A percentile compares a stretch with the other conserved stretches of the same genome.
Evolutionary conservation across 371 early-diverging fungal genomes (phyloP).

Genomic region (Syncephalastrum sp.): DNA sequence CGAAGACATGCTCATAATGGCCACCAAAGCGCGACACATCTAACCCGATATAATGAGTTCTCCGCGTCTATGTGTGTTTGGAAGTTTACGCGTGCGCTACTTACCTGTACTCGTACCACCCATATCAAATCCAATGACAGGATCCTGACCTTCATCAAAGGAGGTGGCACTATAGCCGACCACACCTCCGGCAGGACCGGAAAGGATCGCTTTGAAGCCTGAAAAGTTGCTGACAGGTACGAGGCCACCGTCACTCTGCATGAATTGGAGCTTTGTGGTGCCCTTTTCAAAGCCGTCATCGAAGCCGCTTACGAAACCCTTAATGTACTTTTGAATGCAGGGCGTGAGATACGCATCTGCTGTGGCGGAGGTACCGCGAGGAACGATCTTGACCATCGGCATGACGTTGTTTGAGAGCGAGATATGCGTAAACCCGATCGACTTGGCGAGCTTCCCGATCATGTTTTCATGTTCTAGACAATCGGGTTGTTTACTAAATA

Average conservation of each 20-base stretch:
- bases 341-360: slow-evolving; percentile 96
- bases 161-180: slow-evolving; percentile 91
- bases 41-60: background rate
- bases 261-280: slow-evolving; percentile 83
- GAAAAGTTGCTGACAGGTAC: slow-evolving; percentile 81
- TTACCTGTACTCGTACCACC: slow-evolving; percentile 88
- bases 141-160: slow-evolving; percentile 53
- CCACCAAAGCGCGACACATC: slow-evolving; percentile 95
- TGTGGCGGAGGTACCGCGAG: slow-evolving; percentile 87
- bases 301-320: slow-evolving; percentile 85
- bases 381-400: slow-evolving; percentile 94
- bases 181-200: slow-evolving; percentile 96
- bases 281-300: slow-evolving; percentile 62
- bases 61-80: no score
- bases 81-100: no score
- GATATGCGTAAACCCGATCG: slow-evolving; percentile 82
- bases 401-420: slow-evolving; percentile 82
- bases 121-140: slow-evolving; percentile 97
- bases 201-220: slow-evolving; percentile 89
- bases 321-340: slow-evolving; percentile 80
- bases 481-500: background rate
- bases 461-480: slow-evolving; percentile 72
- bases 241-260: slow-evolving; percentile 96
- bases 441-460: slow-evolving; percentile 68
- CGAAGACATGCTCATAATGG: slow-evolving; percentile 90